Conservation (phyloP, 2,329 filamentous ascomycete species). For the Hypomyces rosellus region DNA sequence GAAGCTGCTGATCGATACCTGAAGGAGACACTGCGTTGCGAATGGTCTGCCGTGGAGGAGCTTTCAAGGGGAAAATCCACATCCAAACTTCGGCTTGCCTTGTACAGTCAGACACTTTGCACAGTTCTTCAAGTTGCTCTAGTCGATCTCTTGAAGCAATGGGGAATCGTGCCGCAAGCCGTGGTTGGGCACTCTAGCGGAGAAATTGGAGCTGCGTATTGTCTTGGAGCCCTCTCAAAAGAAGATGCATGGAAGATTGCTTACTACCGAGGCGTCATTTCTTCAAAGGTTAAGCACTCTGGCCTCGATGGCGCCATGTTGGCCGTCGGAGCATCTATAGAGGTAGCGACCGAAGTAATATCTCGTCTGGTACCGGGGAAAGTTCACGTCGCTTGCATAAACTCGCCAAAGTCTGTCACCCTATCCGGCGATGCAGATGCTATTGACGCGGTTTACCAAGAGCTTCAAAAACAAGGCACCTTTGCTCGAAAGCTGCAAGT, state of each 20-base stretch:
- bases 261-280: background rate
- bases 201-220: background rate
- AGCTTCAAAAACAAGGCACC: background rate
- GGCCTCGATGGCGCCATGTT: background rate
- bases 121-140: background rate
- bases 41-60: conserved; percentile 8
- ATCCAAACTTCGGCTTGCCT: background rate
- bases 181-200: conserved; percentile 1
- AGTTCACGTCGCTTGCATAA: background rate
- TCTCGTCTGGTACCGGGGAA: background rate
- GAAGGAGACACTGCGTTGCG: background rate
- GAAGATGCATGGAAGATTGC: background rate
- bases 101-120: background rate
- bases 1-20: conserved; percentile 3
- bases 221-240: background rate
- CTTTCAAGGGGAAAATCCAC: background rate
- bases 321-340: background rate
- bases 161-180: background rate
- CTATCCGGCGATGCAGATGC: background rate
- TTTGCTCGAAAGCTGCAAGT: background rate
- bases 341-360: background rate
- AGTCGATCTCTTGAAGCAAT: background rate
- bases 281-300: background rate
- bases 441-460: background rate
- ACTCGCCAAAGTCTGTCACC: background rate